Percentiles rank a stretch among this genome's conserved stretches.
phyloP scores from a whole-genome alignment of 2,329 filamentous ascomycete genomes.

The Drechslerella coelobrocha region DNA sequence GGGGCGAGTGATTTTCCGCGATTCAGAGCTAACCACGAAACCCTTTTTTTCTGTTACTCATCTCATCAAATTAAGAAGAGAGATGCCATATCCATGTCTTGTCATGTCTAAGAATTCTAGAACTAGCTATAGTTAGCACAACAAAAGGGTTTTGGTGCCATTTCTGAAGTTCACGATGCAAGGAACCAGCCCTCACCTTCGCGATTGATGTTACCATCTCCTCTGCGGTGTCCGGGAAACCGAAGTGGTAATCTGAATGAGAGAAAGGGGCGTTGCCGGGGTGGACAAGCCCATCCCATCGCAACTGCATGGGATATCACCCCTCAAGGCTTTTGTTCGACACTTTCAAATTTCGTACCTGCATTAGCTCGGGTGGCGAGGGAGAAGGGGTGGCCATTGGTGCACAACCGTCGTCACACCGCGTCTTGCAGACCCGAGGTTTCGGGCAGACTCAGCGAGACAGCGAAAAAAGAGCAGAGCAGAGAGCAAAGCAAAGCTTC shows the following conservation, averaged over 20 bases:
- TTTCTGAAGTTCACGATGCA: conserved; percentile 9
- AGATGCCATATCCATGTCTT: too few relatives aligned
- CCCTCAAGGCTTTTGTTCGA: not conserved
- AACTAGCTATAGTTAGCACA: too few relatives aligned
- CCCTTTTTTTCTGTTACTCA: conserved; percentile 1
- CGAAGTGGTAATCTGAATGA: conserved; percentile 29
- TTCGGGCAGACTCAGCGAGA: too few relatives aligned
- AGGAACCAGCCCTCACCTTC: conserved; percentile 5
- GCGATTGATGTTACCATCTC: not conserved
- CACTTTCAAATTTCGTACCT: conserved; percentile 32
- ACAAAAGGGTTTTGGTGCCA: not conserved
- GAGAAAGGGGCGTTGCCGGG: conserved; percentile 41
- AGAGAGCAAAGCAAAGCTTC: too few relatives aligned
- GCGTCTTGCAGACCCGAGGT: conserved; percentile 11
- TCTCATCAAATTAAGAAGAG: not conserved
- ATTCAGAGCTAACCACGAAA: not conserved
- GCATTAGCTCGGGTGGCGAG: conserved; percentile 47
- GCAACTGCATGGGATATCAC: conserved; percentile 5
- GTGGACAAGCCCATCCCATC: conserved; percentile 18
- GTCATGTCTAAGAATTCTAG: not conserved
- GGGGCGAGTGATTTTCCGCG: not conserved
- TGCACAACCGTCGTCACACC: conserved; percentile 37
- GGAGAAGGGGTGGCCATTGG: conserved; percentile 13
- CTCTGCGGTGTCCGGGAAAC: conserved; percentile 39
- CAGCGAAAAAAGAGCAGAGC: too few relatives aligned